A percentile compares a stretch with the other conserved stretches of the same genome.
Evolutionary conservation across 176 grass and related monocot species (phyloP).

Genomic region (Carex pumila): DNA sequence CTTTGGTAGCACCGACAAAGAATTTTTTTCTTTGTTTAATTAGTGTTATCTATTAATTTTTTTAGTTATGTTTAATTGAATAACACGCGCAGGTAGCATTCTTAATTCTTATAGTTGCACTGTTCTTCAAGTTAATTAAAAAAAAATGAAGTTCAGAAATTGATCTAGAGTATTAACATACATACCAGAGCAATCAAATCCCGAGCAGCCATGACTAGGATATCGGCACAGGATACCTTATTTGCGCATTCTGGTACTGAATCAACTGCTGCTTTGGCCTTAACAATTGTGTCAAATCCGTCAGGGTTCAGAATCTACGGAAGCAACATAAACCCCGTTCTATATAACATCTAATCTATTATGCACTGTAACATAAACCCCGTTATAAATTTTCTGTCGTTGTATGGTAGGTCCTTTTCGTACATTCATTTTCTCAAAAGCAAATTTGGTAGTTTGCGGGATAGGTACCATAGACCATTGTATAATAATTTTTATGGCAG

Average conservation of each 20-base stretch:
- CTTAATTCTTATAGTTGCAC: not conserved
- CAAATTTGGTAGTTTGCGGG: no score
- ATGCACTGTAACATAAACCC: no score
- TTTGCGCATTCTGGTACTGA: slow-evolving; percentile 29
- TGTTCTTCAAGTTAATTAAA: not conserved
- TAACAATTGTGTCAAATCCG: slow-evolving; percentile 60
- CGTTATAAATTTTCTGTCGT: no score
- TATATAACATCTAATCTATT: no score
- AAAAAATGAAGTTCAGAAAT: not conserved
- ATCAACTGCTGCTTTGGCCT: slow-evolving; percentile 73
- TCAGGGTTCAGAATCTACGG: slow-evolving; percentile 54
- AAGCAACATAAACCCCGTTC: no score
- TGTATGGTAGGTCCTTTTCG: no score
- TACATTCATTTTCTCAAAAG: no score
- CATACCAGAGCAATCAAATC: slow-evolving; percentile 54
- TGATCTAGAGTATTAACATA: not conserved
- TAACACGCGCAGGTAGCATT: not conserved
- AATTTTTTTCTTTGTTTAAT: not conserved
- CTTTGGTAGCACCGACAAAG: not conserved
- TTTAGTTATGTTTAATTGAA: not conserved
- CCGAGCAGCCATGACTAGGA: slow-evolving; percentile 61
- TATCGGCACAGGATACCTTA: slow-evolving; percentile 78
- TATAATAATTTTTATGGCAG: no score
- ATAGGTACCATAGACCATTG: no score
- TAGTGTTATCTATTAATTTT: not conserved